These are phyloP conservation scores for Paecilomyces niveus DNA, from an alignment of 2,329 filamentous ascomycete genomes.

Conservation along the genomic window DNA sequence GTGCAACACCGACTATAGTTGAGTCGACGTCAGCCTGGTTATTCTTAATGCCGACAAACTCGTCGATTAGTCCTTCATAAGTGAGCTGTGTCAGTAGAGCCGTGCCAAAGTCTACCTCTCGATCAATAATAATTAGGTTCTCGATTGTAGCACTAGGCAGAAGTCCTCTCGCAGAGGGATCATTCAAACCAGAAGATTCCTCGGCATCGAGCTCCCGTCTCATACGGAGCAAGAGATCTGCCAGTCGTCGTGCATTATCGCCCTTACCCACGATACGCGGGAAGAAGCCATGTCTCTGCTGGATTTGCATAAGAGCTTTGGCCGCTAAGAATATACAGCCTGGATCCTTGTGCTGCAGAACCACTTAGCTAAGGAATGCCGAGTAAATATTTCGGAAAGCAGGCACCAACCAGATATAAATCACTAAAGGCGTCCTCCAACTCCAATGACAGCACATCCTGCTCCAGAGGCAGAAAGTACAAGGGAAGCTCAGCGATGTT, in stretches of 20 bases:
- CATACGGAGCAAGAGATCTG: conserved; percentile 83
- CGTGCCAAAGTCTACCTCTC: conserved; percentile 89
- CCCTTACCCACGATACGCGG: conserved; percentile 93
- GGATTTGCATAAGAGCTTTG: conserved; percentile 87
- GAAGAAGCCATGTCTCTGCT: conserved; percentile 86
- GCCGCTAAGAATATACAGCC: conserved; percentile 85
- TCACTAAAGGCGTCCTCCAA: conserved; percentile 80
- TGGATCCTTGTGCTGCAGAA: conserved; percentile 65
- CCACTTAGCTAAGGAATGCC: conserved; percentile 1
- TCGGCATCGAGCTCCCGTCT: conserved; percentile 84
- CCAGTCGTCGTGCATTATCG: conserved; percentile 82
- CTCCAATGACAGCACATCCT: conserved; percentile 85
- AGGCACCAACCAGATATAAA: conserved; percentile 62
- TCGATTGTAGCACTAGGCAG: conserved; percentile 83
- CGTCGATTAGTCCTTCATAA: conserved; percentile 92
- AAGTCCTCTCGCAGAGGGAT: conserved; percentile 54
- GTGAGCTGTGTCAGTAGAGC: conserved; percentile 89
- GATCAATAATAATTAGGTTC: conserved; percentile 88
- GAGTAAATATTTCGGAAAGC: conserved; percentile 16
- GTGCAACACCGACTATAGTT: conserved; percentile 69
- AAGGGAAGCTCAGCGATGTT: conserved; percentile 81
- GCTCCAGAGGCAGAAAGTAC: conserved; percentile 85
- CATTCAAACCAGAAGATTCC: conserved; percentile 54
- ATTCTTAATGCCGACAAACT: conserved; percentile 83
- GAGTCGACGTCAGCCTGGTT: conserved; percentile 92